phyloP scores from a whole-genome alignment of 1,284 basidiomycete genomes.

The Puccinia hordei region DNA sequence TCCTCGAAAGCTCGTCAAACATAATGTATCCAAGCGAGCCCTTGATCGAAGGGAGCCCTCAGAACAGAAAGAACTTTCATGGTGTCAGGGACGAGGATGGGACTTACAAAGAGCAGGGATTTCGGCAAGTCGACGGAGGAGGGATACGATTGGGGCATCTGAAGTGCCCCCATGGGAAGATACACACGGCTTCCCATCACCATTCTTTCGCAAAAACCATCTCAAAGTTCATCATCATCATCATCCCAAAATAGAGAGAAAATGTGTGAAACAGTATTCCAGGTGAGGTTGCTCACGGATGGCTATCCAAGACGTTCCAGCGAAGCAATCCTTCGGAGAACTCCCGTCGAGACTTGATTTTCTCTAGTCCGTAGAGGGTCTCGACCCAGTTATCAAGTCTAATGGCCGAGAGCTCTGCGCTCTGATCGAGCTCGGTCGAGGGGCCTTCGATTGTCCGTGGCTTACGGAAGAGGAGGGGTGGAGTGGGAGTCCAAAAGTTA shows the following conservation, averaged over 20 bases:
- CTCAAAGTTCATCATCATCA: neutral
- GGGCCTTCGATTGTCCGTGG: conserved; percentile 6
- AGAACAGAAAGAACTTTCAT: neutral
- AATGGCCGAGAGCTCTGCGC: neutral
- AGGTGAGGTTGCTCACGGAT: conserved; percentile 10
- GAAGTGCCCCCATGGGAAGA: neutral
- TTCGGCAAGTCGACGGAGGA: conserved; percentile 26
- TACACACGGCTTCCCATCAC: neutral
- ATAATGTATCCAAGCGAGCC: conserved; percentile 8
- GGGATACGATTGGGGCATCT: conserved; percentile 16
- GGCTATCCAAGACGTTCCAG: conserved; percentile 17
- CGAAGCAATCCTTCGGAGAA: neutral
- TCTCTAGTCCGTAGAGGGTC: neutral
- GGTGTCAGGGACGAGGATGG: neutral
- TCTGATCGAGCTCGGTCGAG: conserved; percentile 5
- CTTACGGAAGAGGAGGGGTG: neutral
- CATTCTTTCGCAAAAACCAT: neutral
- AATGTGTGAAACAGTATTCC: neutral
- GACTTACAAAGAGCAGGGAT: conserved; percentile 30
- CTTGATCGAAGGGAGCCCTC: neutral
- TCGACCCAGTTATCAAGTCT: neutral
- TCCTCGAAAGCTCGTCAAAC: neutral
- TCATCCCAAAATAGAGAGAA: neutral
- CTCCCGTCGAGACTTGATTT: conserved; percentile 19
- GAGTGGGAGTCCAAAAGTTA: neutral